A percentile compares a stretch with the other conserved stretches of the same genome.
phyloP scores from a whole-genome alignment of 352 stramenopile genomes.

The Phytophthora aleatoria region DNA sequence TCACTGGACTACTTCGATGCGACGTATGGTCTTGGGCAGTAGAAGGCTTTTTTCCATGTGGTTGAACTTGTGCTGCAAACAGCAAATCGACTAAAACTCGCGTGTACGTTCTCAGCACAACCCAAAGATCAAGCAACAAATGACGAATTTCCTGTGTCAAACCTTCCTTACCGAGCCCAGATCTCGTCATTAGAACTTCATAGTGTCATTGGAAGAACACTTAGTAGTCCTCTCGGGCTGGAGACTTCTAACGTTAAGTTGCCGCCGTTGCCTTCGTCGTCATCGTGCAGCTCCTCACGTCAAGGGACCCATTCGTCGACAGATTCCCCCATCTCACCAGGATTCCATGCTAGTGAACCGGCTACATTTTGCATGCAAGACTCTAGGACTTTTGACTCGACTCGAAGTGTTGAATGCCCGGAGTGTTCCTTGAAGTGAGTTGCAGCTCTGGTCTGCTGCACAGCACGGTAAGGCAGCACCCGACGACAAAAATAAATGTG shows the following conservation, averaged over 20 bases:
- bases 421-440: neutral
- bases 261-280: slow-evolving; percentile 7
- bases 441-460: slow-evolving; percentile 5
- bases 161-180: too few relatives aligned
- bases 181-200: too few relatives aligned
- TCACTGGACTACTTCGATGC: slow-evolving; percentile 6
- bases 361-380: slow-evolving; percentile 13
- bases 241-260: neutral
- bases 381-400: neutral
- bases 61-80: neutral
- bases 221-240: neutral
- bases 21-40: slow-evolving; percentile 4
- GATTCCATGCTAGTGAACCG: slow-evolving; percentile 13
- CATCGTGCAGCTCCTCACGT: slow-evolving; percentile 1
- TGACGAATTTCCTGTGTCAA: neutral
- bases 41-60: neutral
- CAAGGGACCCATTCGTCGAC: slow-evolving; percentile 29
- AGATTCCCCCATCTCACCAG: slow-evolving; percentile 20
- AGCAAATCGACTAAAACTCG: slow-evolving; percentile 9
- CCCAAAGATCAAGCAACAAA: neutral
- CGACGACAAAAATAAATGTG: slow-evolving; percentile 15
- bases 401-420: neutral
- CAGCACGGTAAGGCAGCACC: slow-evolving; percentile 16
- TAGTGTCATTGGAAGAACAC: too few relatives aligned
- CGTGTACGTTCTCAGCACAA: neutral